Evolutionary conservation across 2,329 filamentous ascomycete genomes (phyloP), one percentile per base, ranked within the genome.

Genomic region (Cadophora gregata): DNA sequence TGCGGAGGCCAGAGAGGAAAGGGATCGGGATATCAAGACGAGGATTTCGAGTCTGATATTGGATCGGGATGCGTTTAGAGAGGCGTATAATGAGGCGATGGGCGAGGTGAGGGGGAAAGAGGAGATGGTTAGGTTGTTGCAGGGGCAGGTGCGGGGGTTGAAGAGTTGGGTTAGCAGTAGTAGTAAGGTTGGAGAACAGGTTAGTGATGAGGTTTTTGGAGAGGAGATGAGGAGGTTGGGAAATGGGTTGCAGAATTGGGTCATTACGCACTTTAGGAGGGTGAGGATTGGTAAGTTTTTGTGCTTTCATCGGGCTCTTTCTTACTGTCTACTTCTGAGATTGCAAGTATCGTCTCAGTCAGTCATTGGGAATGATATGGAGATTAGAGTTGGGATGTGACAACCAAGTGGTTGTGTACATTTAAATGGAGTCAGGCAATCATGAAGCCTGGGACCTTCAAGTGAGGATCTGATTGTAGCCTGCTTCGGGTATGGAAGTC

Each of bases 211-310:
- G 76, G 86, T 88, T 12, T 85, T 93, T 74, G 85, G 81, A 1
- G 86, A 90, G 60, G 82, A 83, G 10, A 86, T 91, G 81, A 81
- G 83, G 59, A 82, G 84, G 65, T 76, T 93, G 56, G 86, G 86
- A 24, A 90, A 92, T 72, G 86, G 89, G 27, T 78, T 92, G 71
- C 89, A 92, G 78, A 92, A 93, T 72, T 93, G 90, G 90, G 86
- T 90, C 3, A 88, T 93, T 72, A 84, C 86, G 29, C 86, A 90
- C 75, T 93, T 90, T 70, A 83, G 90, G 61, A 86, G 85, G 69
- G 82, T 85, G 14, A 90, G 84, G 78, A 78, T 90, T 61, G 73
- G 78, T 78, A 76, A 33, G 71, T 71, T 65, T 38, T 38, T 53
- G 45, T 61, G 60, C 24, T 58, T 51, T 25, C 42, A 19, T 47